phyloP scores from a whole-genome alignment of 495 filamentous ascomycete species.

The Penicillium cosmopolitanum region DNA sequence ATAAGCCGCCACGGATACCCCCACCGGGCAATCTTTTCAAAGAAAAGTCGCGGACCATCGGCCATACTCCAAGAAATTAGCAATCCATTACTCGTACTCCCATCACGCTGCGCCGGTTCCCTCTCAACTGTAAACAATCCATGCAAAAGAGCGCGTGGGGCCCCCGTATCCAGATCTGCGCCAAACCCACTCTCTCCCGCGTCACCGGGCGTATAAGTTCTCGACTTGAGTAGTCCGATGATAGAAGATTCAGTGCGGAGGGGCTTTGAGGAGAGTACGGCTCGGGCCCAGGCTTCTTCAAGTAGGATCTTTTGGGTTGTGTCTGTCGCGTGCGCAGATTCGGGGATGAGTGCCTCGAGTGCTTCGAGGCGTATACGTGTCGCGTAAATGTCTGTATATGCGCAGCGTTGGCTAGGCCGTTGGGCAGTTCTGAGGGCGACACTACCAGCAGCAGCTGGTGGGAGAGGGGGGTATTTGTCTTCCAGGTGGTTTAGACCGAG shows the following conservation, averaged over 20 bases:
- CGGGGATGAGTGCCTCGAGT: constrained; percentile 12
- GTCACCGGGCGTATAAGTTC: constrained; percentile 26
- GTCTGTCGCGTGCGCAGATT: constrained; percentile 2
- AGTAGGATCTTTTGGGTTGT: constrained; percentile 14
- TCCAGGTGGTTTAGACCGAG: constrained; percentile 32
- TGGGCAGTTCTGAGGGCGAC: constrained; percentile 19
- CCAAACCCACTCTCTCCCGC: constrained; percentile 20
- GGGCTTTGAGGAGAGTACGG: constrained; percentile 24
- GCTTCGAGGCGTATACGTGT: constrained; percentile 29
- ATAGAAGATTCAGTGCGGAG: constrained; percentile 30
- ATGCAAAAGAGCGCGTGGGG: constrained; percentile 25
- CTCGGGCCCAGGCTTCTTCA: constrained; percentile 32
- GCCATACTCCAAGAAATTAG: constrained; percentile 32
- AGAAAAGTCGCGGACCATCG: constrained; percentile 28
- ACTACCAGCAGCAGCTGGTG: constrained; percentile 25
- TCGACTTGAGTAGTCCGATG: constrained; percentile 20
- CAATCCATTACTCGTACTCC: constrained; percentile 26
- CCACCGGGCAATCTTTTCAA: constrained; percentile 35
- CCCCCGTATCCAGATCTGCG: neutral
- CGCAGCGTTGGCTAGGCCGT: constrained; percentile 27
- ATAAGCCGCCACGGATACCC: constrained; percentile 43
- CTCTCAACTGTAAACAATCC: constrained; percentile 27
- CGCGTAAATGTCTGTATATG: constrained; percentile 38
- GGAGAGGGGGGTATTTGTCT: constrained; percentile 33
- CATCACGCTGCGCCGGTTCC: constrained; percentile 8